Conservation (phyloP, 2,329 filamentous ascomycete genomes). For the Pseudogymnoascus sp. region DNA sequence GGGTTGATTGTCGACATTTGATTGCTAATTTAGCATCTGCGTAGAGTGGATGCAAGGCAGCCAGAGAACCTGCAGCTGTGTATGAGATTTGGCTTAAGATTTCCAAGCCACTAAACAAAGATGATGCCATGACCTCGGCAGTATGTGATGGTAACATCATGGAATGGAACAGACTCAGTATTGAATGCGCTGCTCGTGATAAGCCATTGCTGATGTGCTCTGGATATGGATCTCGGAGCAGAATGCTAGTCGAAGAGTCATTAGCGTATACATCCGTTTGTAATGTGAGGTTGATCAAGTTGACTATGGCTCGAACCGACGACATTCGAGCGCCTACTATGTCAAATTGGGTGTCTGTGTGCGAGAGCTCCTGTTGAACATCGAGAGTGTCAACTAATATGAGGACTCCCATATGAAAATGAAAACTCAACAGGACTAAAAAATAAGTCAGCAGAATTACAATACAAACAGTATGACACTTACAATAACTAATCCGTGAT, state of each 20-base stretch:
- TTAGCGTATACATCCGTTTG: constrained; percentile 2
- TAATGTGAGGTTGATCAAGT: background rate
- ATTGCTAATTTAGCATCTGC: background rate
- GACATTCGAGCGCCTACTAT: background rate
- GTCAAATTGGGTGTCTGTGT: background rate
- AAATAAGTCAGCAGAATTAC: background rate
- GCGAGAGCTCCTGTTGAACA: background rate
- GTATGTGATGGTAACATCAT: background rate
- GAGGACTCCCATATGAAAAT: background rate
- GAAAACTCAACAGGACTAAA: background rate
- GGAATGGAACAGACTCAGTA: background rate
- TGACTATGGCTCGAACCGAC: background rate
- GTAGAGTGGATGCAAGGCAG: background rate
- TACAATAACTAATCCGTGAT: background rate
- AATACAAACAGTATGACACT: background rate
- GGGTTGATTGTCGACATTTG: background rate
- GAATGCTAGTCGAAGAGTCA: background rate
- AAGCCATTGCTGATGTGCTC: constrained; percentile 1
- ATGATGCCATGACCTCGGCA: background rate
- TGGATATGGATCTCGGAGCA: background rate
- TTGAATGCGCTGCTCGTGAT: background rate
- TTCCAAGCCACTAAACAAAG: background rate
- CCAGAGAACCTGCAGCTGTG: background rate
- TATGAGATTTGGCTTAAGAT: background rate
- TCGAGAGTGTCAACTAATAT: constrained; percentile 2